phyloP scores from a whole-genome alignment of 1,139 yeast genomes.

The Nakaseomyces glabratus region DNA sequence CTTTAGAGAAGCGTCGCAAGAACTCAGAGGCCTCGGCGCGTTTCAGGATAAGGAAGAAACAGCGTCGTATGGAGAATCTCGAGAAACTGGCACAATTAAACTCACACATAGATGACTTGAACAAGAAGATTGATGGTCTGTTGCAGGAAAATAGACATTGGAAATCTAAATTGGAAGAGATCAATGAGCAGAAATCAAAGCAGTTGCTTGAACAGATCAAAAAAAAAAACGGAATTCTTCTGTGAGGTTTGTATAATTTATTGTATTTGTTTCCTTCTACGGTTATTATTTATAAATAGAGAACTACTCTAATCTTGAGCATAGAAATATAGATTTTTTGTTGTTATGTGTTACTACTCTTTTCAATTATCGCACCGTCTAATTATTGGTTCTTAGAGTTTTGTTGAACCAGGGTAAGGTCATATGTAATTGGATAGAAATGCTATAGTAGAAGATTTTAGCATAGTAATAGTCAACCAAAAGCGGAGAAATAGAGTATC shows the following conservation, averaged over 20 bases:
- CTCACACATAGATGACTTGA: slow-evolving; percentile 18
- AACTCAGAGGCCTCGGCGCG: slow-evolving; percentile 31
- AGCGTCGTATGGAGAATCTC: slow-evolving; percentile 21
- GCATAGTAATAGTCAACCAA: too few relatives aligned
- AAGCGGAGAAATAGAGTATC: too few relatives aligned
- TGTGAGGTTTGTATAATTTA: slow-evolving; percentile 3
- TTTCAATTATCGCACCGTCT: too few relatives aligned
- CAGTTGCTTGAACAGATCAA: slow-evolving; percentile 23
- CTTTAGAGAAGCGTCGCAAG: slow-evolving; percentile 18
- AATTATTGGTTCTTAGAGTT: too few relatives aligned
- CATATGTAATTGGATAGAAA: too few relatives aligned
- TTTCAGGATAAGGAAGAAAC: slow-evolving; percentile 26
- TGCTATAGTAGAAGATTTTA: too few relatives aligned
- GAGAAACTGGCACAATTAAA: slow-evolving; percentile 18
- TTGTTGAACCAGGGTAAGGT: too few relatives aligned
- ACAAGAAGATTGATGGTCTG: slow-evolving; percentile 20
- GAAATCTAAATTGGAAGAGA: slow-evolving; percentile 21
- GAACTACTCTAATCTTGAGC: too few relatives aligned
- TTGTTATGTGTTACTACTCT: too few relatives aligned
- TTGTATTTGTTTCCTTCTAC: too few relatives aligned
- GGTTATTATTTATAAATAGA: too few relatives aligned
- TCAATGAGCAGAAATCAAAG: slow-evolving; percentile 25
- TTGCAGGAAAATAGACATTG: slow-evolving; percentile 25
- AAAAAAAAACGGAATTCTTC: slow-evolving; percentile 11
- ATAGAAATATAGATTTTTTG: too few relatives aligned